phyloP scores from a whole-genome alignment of 306 rosid genomes.

The Crataegus laevigata region DNA sequence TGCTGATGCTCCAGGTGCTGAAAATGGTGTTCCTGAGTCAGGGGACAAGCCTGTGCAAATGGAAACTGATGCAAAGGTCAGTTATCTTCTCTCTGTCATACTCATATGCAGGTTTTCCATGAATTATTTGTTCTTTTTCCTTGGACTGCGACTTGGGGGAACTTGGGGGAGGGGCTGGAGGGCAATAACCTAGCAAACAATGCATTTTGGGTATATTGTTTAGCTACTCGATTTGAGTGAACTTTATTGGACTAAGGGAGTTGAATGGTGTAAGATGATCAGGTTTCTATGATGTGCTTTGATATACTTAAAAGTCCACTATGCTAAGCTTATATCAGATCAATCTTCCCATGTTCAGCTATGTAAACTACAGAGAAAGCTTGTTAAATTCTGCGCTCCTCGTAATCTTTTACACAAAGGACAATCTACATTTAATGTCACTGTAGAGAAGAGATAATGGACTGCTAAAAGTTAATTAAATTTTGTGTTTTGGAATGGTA shows the following conservation, averaged over 20 bases:
- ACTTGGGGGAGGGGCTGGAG: neutral
- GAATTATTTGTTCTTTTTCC: neutral
- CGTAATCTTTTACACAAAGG: too few species aligned
- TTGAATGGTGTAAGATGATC: neutral
- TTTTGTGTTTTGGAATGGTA: neutral
- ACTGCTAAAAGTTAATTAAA: neutral
- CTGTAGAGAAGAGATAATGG: neutral
- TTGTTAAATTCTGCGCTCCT: neutral
- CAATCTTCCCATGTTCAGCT: neutral
- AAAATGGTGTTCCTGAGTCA: slow-evolving; percentile 54
- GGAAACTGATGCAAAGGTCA: slow-evolving; percentile 82
- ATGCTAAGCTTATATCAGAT: neutral
- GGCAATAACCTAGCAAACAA: neutral
- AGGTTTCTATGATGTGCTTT: neutral
- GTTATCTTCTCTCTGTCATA: neutral
- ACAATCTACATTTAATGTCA: too few species aligned
- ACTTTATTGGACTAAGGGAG: neutral
- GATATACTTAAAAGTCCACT: neutral
- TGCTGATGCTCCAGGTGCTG: slow-evolving; percentile 41
- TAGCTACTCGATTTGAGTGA: neutral
- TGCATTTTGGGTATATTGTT: neutral
- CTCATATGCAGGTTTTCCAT: neutral
- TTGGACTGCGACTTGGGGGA: neutral
- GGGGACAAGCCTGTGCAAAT: slow-evolving; percentile 77
- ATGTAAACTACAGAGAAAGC: neutral